Base-by-base conservation (phyloP, 306 rosid genomes). In the Gastrolobium bilobum region DNA sequence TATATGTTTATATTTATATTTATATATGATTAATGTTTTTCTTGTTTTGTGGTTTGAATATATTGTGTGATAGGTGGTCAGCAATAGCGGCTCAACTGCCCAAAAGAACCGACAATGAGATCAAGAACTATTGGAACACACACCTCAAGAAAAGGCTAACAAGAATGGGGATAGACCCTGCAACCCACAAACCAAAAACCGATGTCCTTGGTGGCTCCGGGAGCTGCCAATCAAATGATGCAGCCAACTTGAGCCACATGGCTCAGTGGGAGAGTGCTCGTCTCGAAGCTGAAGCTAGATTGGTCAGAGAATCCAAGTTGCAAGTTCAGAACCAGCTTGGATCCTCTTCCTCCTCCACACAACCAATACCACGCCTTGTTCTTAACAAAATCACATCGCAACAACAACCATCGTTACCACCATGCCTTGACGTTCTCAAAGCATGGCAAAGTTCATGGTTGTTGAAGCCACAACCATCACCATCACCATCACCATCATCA, bases 201-300 rank as follows among this genome's bases (percentile, higher is more conserved):
- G 83, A 84, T 9, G 51, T 76, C 7, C 66, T 68, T 4, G 64
- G 84, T 11, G 84, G 77, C 31, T 10, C 78, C 0, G 37, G 52
- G 0, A 4, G 8, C 7, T 13, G 64, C 35, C 56, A 73, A 0
- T 52, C 81, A 2, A 69, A 69, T 2, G 81, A 85, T 34, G 30
- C 74, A 1, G 73, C 91, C 2, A 84, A 87, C 64, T 72, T 87
- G 0, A 82, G 84, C 68, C 91, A 84, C 87, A 87, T 87, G 83
- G 91, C 87, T 20, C 88, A 87, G n/a, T 87, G 91, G 91, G 91
- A 87, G 71, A 84, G 61, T 10, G 87, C 88, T 8, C 79, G 91
- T 6, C 81, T 87, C 0, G 85, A 87, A 79, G 91, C 88, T 0
- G 88, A 87, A 63, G 85, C 88, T 0, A 79, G 91, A 11, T 15